Evolutionary conservation across 192 early-diverging fungal genomes (phyloP), one percentile per base, ranked within the genome.

Genomic region (Linnemannia schmuckeri): DNA sequence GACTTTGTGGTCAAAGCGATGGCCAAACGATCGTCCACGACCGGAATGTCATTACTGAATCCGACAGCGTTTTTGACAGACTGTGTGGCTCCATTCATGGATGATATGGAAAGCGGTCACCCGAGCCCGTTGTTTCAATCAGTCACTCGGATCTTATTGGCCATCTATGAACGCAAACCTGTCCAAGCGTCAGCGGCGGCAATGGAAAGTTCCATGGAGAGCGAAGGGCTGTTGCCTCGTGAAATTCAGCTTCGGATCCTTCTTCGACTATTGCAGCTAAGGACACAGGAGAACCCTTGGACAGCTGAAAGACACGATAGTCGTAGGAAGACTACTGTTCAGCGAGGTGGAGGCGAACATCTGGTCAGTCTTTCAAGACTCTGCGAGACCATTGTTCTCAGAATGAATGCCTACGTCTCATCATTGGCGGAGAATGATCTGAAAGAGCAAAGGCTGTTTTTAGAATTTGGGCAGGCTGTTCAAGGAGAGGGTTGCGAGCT

Each of bases 51-150:
- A 7, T 46, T 76, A 18, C 27, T 87, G 35, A 68, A 81, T 47
- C 44, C 46, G 24, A 35, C 13, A 6, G 85, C 75, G 72, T 81
- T 87, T 46, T 33, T 87, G 63, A 17, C 13, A 15, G 72, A 75
- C 12, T 87, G 85, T 42, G 76, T 61, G 0, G 61, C 70, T 6
- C 85, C 79, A 6, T 41, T 86, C n/a, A 24, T 86, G 9, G 18
- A 69, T 1, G 7, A 17, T 4, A 81, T 87, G 78, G 41, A 69
- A 6, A 37, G 46, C 17, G 55, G 27, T 41, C 13, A 3, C 1
- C 49, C 33, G 1, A 49, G 47, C 10, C 18, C 46, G 6, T 75
- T 76, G 27, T 87, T 87, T 46, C 40, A 40, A 1, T 15, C 76
- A 0, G 76, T 87, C 12, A 41, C 75, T 1, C 15, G 22, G 5